Conservation (phyloP, 768 basidiomycete genomes). For the Tulasnella sp. region DNA sequence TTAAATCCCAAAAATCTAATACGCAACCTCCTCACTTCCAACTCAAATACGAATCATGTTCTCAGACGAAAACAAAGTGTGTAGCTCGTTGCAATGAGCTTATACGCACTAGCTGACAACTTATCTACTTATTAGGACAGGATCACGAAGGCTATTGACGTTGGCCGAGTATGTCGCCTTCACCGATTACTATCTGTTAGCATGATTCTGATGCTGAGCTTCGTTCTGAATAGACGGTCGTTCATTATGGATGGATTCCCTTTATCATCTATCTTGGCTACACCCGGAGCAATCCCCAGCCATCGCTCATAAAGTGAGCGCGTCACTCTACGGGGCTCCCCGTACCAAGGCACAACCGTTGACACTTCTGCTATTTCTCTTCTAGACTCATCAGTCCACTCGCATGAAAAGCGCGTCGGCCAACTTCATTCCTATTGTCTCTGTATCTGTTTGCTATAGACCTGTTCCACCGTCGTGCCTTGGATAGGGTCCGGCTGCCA, state of each 20-base stretch:
- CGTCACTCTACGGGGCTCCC: background rate
- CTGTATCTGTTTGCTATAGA: background rate
- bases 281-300: constrained; percentile 85
- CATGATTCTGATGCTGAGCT: background rate
- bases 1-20: background rate
- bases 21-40: background rate
- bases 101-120: background rate
- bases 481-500: constrained; percentile 5
- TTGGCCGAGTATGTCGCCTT: constrained; percentile 51
- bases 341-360: background rate
- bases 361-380: background rate
- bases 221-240: constrained; percentile 48
- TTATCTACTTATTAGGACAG: constrained; percentile 51
- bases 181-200: background rate
- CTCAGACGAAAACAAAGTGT: constrained; percentile 83
- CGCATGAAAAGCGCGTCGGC: constrained; percentile 42
- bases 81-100: background rate
- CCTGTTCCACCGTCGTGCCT: background rate
- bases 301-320: constrained; percentile 87
- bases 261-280: constrained; percentile 94
- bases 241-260: constrained; percentile 96
- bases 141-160: constrained; percentile 67
- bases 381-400: constrained; percentile 85
- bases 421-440: background rate
- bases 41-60: constrained; percentile 42